phyloP scores from a whole-genome alignment of 345 rosid species.

The Durio zibethinus region DNA sequence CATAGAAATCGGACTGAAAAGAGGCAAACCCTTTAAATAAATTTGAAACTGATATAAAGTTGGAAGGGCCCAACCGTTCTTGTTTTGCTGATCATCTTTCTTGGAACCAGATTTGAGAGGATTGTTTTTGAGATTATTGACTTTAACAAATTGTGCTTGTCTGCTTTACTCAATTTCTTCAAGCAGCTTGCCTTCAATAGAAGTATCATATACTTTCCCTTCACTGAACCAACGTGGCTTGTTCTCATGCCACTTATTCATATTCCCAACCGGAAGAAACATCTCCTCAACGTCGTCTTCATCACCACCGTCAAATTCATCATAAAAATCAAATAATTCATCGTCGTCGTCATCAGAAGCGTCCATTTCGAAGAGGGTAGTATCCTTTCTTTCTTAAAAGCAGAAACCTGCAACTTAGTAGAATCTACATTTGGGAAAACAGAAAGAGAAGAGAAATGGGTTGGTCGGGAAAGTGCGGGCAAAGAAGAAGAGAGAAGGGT shows the following conservation, averaged over 20 bases:
- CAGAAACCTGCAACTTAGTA: neutral
- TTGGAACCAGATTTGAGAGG: constrained; percentile 33
- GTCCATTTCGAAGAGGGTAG: constrained; percentile 1
- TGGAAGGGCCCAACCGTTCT: constrained; percentile 30
- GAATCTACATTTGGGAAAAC: neutral
- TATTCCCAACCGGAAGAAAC: constrained; percentile 48
- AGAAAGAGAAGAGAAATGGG: neutral
- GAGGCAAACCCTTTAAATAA: neutral
- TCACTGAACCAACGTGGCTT: constrained; percentile 78
- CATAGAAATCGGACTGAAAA: neutral
- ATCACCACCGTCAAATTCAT: constrained; percentile 22
- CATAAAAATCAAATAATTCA: constrained; percentile 15
- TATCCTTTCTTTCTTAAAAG: constrained; percentile 8
- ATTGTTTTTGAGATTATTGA: constrained; percentile 55
- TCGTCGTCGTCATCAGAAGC: neutral
- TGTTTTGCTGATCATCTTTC: constrained; percentile 21
- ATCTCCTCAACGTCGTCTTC: constrained; percentile 41
- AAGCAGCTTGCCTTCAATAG: constrained; percentile 70
- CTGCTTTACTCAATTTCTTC: constrained; percentile 68
- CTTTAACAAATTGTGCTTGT: constrained; percentile 63
- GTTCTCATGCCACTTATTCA: constrained; percentile 66
- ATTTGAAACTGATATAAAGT: neutral
- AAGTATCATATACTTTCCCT: constrained; percentile 68
- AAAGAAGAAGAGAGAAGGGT: neutral
- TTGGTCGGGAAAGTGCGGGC: neutral